Evolutionary conservation across 1,284 basidiomycete genomes (phyloP), one percentile per base, ranked within the genome.

Genomic region (Microbotryum lychnidis-dioicae): DNA sequence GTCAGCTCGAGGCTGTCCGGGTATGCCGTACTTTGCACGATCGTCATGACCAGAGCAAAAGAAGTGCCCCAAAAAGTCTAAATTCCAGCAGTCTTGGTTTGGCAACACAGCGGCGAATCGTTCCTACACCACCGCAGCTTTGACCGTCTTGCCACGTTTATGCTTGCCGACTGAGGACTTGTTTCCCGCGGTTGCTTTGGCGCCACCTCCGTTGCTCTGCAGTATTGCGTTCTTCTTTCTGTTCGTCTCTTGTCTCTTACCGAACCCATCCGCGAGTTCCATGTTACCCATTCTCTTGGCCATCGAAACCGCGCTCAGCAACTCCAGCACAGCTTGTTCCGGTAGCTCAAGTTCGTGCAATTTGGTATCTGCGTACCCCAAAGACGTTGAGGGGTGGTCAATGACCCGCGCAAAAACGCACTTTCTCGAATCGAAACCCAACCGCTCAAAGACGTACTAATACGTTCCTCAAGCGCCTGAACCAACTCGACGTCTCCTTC

Each of bases 221-320:
- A 50, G 50, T 25, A 61, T 49, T 27, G 57, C 60, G 27, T 69
- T 67, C 73, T 91, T 91, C 64, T 84, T 79, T 73, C 78, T 80
- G 73, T 89, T 83, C 48, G 88, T 84, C 76, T 87, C 83, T 76
- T 94, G 89, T 61, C 91, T 81, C 75, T 87, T 84, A 27, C 93
- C 94, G 76, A 97, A 97, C 62, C 87, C 83, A 20, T 88, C 87
- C 6, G 46, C 16, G 31, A 56, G 46, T 71, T 91, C 92, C 91
- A 97, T 94, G 56, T 86, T 89, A 0, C 96, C 94, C 44, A 97
- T 78, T 33, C 94, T 82, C 76, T 97, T 93, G 0, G 94, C 94
- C 0, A 89, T 89, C 7, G 89, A 88, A 12, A 99, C 91, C 20
- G 78, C 78, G 74, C 94, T 97, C 57, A 99, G 77, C 64, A 87